These are phyloP conservation scores for Straminergon stramineum DNA, from an alignment of 225 moss, liverwort and hornwort genomes.

Conservation along the genomic window DNA sequence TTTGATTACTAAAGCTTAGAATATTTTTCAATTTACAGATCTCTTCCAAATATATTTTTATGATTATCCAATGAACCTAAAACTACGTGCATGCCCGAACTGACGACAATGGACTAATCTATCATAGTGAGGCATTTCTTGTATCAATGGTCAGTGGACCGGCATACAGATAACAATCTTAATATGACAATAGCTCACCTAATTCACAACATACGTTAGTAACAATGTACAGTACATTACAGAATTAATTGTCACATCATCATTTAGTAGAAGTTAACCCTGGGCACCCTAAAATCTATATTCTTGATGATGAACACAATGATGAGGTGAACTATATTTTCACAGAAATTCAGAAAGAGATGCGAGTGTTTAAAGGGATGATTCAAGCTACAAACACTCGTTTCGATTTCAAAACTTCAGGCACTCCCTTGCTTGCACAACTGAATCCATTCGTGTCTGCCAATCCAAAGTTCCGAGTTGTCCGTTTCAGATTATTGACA, in stretches of 20 bases:
- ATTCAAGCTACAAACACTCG: background rate
- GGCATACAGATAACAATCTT: background rate
- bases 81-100: background rate
- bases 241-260: background rate
- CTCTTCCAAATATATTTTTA: background rate
- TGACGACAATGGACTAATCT: background rate
- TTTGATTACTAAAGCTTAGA: background rate
- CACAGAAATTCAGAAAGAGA: background rate
- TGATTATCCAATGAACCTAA: background rate
- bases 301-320: background rate
- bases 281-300: background rate
- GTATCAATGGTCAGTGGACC: background rate
- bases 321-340: background rate
- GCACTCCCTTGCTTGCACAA: background rate
- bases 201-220: background rate
- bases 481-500: background rate
- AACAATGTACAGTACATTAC: background rate
- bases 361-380: background rate
- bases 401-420: background rate
- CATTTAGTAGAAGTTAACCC: background rate
- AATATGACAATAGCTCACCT: background rate
- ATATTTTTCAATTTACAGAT: background rate
- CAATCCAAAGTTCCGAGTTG: background rate
- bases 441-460: background rate
- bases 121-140: background rate